Percentiles rank a stretch among this genome's conserved stretches.
These are phyloP conservation scores for Fusarium coicis DNA, from an alignment of 2,329 filamentous ascomycete species.

Conservation along the genomic window DNA sequence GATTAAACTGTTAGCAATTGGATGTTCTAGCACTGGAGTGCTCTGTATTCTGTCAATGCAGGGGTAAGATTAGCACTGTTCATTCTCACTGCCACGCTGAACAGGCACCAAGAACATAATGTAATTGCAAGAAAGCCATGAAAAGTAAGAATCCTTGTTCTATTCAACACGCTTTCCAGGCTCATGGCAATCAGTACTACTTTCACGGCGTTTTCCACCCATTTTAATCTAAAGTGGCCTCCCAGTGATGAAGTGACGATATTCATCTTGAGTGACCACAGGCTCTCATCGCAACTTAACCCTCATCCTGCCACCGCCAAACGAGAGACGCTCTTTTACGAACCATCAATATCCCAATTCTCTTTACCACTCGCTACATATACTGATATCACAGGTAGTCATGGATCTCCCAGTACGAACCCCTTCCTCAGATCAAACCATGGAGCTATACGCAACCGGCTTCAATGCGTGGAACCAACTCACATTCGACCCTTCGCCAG, in stretches of 20 bases:
- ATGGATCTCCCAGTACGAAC: constrained; percentile 28
- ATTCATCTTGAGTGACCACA: neutral
- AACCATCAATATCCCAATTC: too few species aligned
- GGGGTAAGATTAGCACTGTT: neutral
- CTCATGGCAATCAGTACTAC: neutral
- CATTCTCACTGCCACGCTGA: neutral
- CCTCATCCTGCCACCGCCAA: neutral
- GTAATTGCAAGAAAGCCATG: neutral
- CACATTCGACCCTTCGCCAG: constrained; percentile 45
- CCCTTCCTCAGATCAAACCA: constrained; percentile 20
- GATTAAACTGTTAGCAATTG: neutral
- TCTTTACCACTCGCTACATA: too few species aligned
- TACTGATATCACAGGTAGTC: rapidly evolving
- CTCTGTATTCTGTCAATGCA: neutral
- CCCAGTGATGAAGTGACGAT: neutral
- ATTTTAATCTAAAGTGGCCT: neutral
- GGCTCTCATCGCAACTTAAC: neutral
- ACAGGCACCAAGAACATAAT: neutral
- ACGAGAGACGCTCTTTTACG: neutral
- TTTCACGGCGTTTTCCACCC: too few species aligned
- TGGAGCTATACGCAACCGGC: constrained; percentile 65
- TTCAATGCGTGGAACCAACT: constrained; percentile 71
- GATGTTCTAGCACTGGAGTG: neutral
- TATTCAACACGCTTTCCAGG: neutral
- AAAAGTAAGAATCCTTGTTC: neutral